Evolutionary conservation across 768 basidiomycete species (phyloP).

Genomic region (Mycena capillaripes): DNA sequence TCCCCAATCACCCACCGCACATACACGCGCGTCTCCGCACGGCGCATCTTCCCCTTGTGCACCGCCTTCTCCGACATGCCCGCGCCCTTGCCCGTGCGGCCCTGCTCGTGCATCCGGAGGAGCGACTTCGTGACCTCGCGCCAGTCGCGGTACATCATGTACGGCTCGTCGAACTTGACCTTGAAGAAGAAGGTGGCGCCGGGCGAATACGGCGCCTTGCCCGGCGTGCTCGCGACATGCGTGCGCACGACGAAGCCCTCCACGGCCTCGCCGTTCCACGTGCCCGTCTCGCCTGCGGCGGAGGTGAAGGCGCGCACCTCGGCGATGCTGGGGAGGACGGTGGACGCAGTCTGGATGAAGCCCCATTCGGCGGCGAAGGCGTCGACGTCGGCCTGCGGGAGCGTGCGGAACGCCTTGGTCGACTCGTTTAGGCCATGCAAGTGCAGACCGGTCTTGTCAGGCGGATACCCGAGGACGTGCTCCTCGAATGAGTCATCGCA

Average conservation of each 20-base stretch:
- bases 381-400: conserved; percentile 75
- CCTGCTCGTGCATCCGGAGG: conserved; percentile 55
- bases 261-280: conserved; percentile 73
- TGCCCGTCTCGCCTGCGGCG: conserved; percentile 72
- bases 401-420: conserved; percentile 76
- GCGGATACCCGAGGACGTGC: conserved; percentile 89
- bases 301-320: conserved; percentile 84
- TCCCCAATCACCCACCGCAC: conserved; percentile 86
- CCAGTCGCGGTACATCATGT: conserved; percentile 99
- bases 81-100: conserved; percentile 39
- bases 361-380: conserved; percentile 92
- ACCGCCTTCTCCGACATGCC: conserved; percentile 53
- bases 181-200: conserved; percentile 98
- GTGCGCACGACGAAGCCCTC: conserved; percentile 87
- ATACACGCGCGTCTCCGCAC: conserved; percentile 85
- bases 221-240: conserved; percentile 55
- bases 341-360: conserved; percentile 83
- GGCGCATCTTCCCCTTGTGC: conserved; percentile 76
- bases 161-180: conserved; percentile 98
- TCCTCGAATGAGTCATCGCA: conserved; percentile 99
- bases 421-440: conserved; percentile 91
- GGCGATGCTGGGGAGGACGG: conserved; percentile 68
- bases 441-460: conserved; percentile 90
- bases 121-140: conserved; percentile 90
- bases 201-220: conserved; percentile 73